Base-by-base conservation (phyloP, 805 yeast species). In the Barnettozyma vustinii region DNA sequence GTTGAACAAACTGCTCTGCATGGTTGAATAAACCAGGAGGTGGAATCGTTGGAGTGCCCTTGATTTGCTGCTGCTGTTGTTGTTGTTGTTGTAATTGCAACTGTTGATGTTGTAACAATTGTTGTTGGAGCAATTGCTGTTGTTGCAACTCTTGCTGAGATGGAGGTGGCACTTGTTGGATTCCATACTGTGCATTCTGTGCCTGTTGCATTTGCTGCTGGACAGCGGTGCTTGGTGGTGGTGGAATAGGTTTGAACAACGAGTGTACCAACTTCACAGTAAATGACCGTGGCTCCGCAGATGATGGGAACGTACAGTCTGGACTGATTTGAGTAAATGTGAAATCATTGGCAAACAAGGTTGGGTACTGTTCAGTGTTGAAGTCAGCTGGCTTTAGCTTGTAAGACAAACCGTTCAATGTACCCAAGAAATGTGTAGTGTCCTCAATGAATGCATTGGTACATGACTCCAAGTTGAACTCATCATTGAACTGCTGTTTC, bases 1-100 rank as follows among this genome's bases (percentile, higher is more conserved):
- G 60, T 45, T 53, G 59, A 23, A 44, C 32, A 40, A 36, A 41
- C 42, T 41, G 26, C 9, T 47, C 50, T 49, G 42, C 45, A 48
- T 60, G 52, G 33, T 60, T 53, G 57, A 80, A 78, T 56, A 83
- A 72, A 5, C 90, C 90, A 6, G 90, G 92, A 37, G 91, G 91
- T 5, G 89, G 87, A 26, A 20, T 20, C 3, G 86, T 40, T 20
- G 50, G 44, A 15, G 47, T 47, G 5, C 46, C 46, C 32, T 42
- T 47, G 27, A 42, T 20, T 25, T 51, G 60, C 25, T 45, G 44
- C 15, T 20, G 43, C 18, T 37, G 47, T 35, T 44, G 51, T 18
- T 23, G 40, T n/a, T 30, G 45, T 40, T 48, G 51, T 18, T 44
- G 41, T 42, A 67, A 70, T 50, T 65, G 71, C 37, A 62, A 61